Conservation (phyloP, 106 monocot species). For the Dendrobium officinale region DNA sequence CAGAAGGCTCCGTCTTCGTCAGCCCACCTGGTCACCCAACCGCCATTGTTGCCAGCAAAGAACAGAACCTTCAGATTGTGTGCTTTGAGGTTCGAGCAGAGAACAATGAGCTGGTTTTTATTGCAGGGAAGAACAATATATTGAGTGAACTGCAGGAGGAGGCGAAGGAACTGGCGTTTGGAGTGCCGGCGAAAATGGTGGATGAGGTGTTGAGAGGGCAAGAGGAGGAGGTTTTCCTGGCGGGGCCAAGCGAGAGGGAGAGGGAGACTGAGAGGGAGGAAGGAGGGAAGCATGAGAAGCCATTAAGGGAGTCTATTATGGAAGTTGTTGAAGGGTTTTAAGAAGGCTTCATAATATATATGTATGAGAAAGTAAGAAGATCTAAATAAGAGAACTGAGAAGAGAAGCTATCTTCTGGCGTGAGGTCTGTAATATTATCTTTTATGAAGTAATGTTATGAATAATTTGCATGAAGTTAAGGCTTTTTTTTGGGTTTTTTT, state of each 20-base stretch:
- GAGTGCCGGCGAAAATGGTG: conserved; percentile 19
- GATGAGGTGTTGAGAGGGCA: conserved; percentile 30
- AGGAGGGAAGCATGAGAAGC: background rate
- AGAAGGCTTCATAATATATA: background rate
- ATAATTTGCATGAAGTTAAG: no score
- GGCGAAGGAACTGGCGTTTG: conserved; percentile 66
- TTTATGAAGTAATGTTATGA: background rate
- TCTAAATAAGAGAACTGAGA: no score
- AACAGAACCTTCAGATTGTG: conserved; percentile 33
- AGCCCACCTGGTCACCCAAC: conserved; percentile 55
- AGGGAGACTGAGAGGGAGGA: background rate
- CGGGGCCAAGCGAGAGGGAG: conserved; percentile 20
- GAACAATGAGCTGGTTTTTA: conserved; percentile 37
- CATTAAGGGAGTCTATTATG: conserved; percentile 1
- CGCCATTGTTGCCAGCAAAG: conserved; percentile 23
- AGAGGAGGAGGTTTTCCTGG: conserved; percentile 25
- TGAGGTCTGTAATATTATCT: background rate
- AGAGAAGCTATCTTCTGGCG: no score
- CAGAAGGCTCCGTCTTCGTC: conserved; percentile 24
- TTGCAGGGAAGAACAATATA: conserved; percentile 50
- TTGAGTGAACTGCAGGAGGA: conserved; percentile 44
- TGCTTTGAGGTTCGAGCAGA: conserved; percentile 38
- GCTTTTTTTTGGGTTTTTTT: no score
- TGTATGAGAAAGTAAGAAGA: background rate
- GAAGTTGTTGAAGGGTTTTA: conserved; percentile 5